These are phyloP conservation scores for Spiromastix sp. DNA, from an alignment of 2,329 filamentous ascomycete species.

Conservation along the genomic window DNA sequence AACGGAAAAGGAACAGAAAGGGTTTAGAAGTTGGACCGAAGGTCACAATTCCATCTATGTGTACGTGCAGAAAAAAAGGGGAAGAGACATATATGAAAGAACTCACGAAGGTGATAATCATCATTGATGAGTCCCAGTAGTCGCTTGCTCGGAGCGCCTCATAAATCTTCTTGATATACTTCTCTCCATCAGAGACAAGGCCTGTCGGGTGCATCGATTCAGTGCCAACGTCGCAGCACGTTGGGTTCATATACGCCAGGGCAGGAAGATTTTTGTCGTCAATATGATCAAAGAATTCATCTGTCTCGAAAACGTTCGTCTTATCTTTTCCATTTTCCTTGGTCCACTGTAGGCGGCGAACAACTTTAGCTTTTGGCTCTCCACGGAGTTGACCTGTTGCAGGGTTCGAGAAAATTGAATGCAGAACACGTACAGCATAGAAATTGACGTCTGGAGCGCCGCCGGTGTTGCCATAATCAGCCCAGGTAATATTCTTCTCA, in stretches of 20 bases:
- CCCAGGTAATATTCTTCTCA: conserved; percentile 24
- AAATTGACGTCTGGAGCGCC: conserved; percentile 20
- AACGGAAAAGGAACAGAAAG: too few relatives aligned
- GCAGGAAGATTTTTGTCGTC: conserved; percentile 21
- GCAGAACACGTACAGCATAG: conserved; percentile 26
- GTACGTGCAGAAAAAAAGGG: too few relatives aligned
- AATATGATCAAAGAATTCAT: conserved; percentile 26
- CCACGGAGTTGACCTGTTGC: too few relatives aligned
- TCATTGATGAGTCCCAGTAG: conserved; percentile 26
- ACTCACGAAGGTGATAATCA: conserved; percentile 21
- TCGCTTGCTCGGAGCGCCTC: conserved; percentile 24
- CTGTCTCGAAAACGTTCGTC: conserved; percentile 15
- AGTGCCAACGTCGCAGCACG: conserved; percentile 29
- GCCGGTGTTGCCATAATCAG: conserved; percentile 26
- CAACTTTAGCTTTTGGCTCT: too few relatives aligned
- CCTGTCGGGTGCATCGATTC: conserved; percentile 26
- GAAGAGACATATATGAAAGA: too few relatives aligned
- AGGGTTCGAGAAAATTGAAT: too few relatives aligned
- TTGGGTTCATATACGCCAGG: conserved; percentile 28
- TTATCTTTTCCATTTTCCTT: background rate
- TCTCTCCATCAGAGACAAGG: conserved; percentile 25
- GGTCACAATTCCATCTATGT: too few relatives aligned
- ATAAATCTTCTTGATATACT: conserved; percentile 26
- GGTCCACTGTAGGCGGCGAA: conserved; percentile 12
- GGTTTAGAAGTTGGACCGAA: too few relatives aligned